These are phyloP conservation scores for Botryosphaeria agaves DNA, from an alignment of 2,329 filamentous ascomycete genomes.

Conservation along the genomic window DNA sequence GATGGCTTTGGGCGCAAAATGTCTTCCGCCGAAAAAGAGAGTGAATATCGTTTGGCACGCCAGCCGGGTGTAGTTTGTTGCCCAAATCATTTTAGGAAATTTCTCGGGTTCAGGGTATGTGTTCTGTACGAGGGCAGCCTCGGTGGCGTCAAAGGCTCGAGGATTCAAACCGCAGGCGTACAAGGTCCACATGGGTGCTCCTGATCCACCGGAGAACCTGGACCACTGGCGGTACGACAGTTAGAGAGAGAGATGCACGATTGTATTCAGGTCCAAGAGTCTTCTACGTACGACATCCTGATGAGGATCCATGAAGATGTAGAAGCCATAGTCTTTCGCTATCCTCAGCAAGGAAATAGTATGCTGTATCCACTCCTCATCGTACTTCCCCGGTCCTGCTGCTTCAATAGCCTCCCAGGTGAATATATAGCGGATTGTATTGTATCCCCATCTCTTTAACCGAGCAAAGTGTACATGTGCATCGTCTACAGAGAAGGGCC, in stretches of 20 bases:
- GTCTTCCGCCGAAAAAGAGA: slow-evolving; percentile 75
- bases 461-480: slow-evolving; percentile 75
- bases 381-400: slow-evolving; percentile 75
- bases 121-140: slow-evolving; percentile 90
- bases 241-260: background rate
- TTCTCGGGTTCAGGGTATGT: slow-evolving; percentile 69
- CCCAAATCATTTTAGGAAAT: slow-evolving; percentile 99
- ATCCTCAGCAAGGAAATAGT: slow-evolving; percentile 72
- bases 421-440: slow-evolving; percentile 90
- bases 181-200: slow-evolving; percentile 93
- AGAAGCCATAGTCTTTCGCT: slow-evolving; percentile 83
- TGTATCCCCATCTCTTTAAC: slow-evolving; percentile 81
- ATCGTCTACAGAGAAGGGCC: slow-evolving; percentile 70
- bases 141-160: slow-evolving; percentile 63
- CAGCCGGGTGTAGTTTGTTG: slow-evolving; percentile 84
- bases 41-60: slow-evolving; percentile 86
- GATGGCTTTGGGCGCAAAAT: slow-evolving; percentile 91
- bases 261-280: background rate
- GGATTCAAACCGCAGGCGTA: slow-evolving; percentile 90
- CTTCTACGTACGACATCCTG: slow-evolving; percentile 67
- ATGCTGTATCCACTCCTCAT: slow-evolving; percentile 83
- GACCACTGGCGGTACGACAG: slow-evolving; percentile 50
- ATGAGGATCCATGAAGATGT: slow-evolving; percentile 96
- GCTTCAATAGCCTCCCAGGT: slow-evolving; percentile 99
- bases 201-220: slow-evolving; percentile 81